Percentiles rank a stretch among this genome's conserved stretches.
phyloP scores from a whole-genome alignment of 257 asterid species.

The Solanum ossicruentum region DNA sequence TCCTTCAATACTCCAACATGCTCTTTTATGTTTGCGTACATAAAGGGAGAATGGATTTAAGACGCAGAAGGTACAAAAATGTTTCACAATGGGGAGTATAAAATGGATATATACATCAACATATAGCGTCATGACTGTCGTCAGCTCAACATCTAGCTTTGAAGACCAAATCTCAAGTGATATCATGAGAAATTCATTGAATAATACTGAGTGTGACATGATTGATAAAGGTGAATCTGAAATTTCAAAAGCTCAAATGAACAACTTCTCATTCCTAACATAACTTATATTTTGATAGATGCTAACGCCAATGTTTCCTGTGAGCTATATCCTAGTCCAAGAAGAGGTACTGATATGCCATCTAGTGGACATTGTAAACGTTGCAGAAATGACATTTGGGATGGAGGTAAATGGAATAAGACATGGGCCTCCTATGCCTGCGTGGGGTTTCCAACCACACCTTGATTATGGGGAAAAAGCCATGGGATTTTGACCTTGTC shows the following conservation, averaged over 20 bases:
- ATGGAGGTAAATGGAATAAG: slow-evolving; percentile 61
- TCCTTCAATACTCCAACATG: too few relatives aligned
- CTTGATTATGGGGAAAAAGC: slow-evolving; percentile 22
- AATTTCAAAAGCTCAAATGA: slow-evolving; percentile 5
- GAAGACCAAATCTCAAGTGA: too few relatives aligned
- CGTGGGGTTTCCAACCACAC: slow-evolving; percentile 32
- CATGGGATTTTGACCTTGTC: slow-evolving; percentile 41
- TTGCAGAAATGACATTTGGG: slow-evolving; percentile 36
- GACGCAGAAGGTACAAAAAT: neutral
- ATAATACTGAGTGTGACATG: neutral
- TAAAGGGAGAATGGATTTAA: too few relatives aligned
- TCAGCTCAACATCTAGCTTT: slow-evolving; percentile 5
- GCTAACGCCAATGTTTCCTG: slow-evolving; percentile 17
- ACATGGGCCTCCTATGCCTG: slow-evolving; percentile 27
- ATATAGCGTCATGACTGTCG: neutral
- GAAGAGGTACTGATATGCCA: slow-evolving; percentile 42
- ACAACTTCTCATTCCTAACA: slow-evolving; percentile 6
- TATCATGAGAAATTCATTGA: too few relatives aligned
- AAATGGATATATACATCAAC: neutral
- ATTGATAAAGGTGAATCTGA: slow-evolving; percentile 6
- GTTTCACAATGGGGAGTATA: slow-evolving; percentile 2
- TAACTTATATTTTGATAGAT: slow-evolving; percentile 26
- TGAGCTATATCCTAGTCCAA: slow-evolving; percentile 23
- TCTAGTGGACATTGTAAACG: slow-evolving; percentile 41
- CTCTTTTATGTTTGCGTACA: too few relatives aligned